Base-by-base conservation (phyloP, 495 filamentous ascomycete species). In the Aspergillus bertholletiae region DNA sequence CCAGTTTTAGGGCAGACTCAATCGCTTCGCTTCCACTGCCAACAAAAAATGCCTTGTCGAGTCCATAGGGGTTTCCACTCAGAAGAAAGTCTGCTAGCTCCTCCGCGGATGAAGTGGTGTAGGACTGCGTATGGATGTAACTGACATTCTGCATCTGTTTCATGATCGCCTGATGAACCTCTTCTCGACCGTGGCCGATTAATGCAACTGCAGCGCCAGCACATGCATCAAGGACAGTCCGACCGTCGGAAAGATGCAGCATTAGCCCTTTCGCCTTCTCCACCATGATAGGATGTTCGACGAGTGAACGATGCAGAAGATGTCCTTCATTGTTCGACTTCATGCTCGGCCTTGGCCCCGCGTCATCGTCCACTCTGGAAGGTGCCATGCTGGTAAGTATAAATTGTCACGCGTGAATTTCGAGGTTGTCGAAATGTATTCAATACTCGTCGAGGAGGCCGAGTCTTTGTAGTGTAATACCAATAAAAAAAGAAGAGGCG, bases 1-100 rank as follows among this genome's bases (percentile, higher is more conserved):
- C 71, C 2, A 81, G 58, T 53, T 84, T 84, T 53, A 82, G 66
- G 17, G 82, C 75, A 0, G 78, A 76, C 61, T 87, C 84, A 47
- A 82, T 73, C 5, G 83, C 81, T 64, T 87, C 84, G 18, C 65
- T 67, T 17, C 69, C 59, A 40, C 68, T 68, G 32, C 65, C 65
- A 7, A 60, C 71, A 55, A 59, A 66, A 57, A 57, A 54, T 41
- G 68, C 46, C 32, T 55, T 63, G 13, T 20, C 43, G n/a, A 46
- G 48, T 2, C 18, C 48, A 22, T 50, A 13, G 22, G 24, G 28
- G 5, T 56, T 24, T 61, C 64, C 1, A 74, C 67, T 9, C 64
- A 66, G 2, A 7, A 77, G 56, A 21, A 59, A 40, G 4, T 49
- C 41, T 0, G 60, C 63, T 4, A 76, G 64, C 2, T 57, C 47